A percentile compares a stretch with the other conserved stretches of the same genome.
These are phyloP conservation scores for Sequoiadendron giganteum DNA, from an alignment of 75 land plant species.

Conservation along the genomic window DNA sequence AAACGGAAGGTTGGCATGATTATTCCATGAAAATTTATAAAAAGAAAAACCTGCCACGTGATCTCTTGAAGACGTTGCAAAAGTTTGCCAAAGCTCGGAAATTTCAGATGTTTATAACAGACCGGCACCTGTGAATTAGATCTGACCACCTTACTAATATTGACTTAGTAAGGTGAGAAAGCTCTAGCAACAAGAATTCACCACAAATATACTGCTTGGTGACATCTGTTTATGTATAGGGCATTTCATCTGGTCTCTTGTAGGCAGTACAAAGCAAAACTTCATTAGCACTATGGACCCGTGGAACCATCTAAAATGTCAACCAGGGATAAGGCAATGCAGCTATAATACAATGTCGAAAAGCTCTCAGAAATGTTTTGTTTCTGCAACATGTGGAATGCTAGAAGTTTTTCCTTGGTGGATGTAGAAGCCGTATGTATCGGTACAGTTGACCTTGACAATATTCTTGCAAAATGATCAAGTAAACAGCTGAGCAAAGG, in stretches of 20 bases:
- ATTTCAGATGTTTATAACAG: neutral
- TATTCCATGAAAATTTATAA: neutral
- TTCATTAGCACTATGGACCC: neutral
- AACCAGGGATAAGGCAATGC: slow-evolving; percentile 1
- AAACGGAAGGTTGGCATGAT: neutral
- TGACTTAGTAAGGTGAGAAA: neutral
- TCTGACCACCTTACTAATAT: neutral
- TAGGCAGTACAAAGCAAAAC: neutral
- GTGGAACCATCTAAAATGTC: neutral
- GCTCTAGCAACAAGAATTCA: neutral
- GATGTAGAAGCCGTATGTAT: neutral
- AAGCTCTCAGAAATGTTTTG: neutral
- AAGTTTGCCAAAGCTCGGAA: neutral
- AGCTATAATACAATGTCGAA: neutral
- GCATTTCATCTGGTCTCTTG: neutral
- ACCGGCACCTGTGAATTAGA: neutral
- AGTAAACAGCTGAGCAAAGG: slow-evolving; percentile 60
- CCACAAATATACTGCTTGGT: neutral
- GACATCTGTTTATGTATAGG: neutral
- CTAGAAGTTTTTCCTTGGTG: neutral
- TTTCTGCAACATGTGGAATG: neutral
- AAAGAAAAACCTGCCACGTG: neutral
- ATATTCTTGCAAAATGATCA: slow-evolving; percentile 10
- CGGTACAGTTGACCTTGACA: neutral
- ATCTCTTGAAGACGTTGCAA: slow-evolving; percentile 4